Evolutionary conservation across 768 basidiomycete genomes (phyloP).

Genomic region (Daedalea quercina): DNA sequence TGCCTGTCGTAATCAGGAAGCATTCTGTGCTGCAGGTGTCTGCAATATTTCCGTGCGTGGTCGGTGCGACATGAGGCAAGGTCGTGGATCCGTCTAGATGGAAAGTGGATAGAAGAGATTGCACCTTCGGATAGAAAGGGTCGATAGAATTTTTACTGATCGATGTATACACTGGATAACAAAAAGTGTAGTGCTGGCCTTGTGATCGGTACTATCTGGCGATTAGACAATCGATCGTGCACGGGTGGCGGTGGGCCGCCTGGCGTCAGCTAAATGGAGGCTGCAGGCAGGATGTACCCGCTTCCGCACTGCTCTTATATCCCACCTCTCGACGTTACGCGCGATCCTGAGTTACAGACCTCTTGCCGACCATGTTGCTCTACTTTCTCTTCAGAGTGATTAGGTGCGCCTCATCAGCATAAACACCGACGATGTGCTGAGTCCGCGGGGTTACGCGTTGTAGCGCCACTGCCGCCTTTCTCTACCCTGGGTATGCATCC

Average conservation of each 20-base stretch:
- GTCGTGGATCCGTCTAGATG: not conserved
- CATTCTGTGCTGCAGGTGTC: too few relatives aligned
- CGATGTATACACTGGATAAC: not conserved
- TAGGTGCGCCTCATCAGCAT: constrained; percentile 24
- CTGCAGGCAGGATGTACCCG: not conserved
- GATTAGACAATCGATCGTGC: not conserved
- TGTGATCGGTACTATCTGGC: not conserved
- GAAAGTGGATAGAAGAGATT: not conserved
- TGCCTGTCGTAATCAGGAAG: too few relatives aligned
- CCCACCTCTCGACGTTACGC: not conserved
- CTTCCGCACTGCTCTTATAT: not conserved
- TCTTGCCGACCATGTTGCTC: constrained; percentile 29
- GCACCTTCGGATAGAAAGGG: not conserved
- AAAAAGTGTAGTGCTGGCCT: not conserved
- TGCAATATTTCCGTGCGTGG: too few relatives aligned
- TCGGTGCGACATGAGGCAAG: not conserved
- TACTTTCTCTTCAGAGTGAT: constrained; percentile 35
- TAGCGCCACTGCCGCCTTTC: constrained; percentile 71
- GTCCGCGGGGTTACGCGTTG: not conserved
- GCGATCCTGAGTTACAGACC: not conserved
- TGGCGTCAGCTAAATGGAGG: not conserved
- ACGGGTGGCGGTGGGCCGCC: not conserved
- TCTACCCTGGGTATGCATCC: constrained; percentile 94
- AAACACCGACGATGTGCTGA: not conserved
- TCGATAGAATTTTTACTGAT: not conserved